Base-by-base conservation (phyloP, 768 basidiomycete genomes). In the Termitomyces sp. region DNA sequence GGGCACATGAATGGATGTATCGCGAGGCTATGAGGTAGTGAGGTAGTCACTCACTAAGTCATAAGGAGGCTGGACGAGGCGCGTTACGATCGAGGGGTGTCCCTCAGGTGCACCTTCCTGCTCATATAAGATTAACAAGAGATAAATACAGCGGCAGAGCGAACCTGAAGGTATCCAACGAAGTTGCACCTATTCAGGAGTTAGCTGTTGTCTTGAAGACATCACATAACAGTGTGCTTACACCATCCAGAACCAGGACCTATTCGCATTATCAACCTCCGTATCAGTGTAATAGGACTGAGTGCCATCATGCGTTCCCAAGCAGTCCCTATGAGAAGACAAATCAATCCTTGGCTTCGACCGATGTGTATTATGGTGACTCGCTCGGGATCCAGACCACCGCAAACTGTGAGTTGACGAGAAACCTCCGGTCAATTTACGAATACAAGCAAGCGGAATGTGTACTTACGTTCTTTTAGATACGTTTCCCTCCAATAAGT, bases 211-310 rank as follows among this genome's bases (percentile, higher is more conserved):
- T 12, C 4, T 34, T 42, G 49, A 14, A 60, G 34, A 14, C 49
- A 61, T 32, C 15, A 59, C 43, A 42, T 20, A 17, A 54, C 46
- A 59, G 40, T 36, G 15, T 32, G 65, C 80, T 63, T 72, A 81
- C 86, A 86, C 81, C 68, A 88, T 83, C 89, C 89, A 91, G 60
- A 75, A 71, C 88, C 89, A 91, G 4, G 89, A 88, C 25, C 89
- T 80, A 3, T 64, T 63, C 0, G 76, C 63, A 62, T 91, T 83
- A 68, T 88, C 75, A 38, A 90, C 70, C 4, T 74, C 69, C 1
- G 77, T 84, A 64, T 86, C 74, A 7, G 86, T 86, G 73, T 77
- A 91, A 70, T 65, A 81, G 0, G 69, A 32, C 36, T 74, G 71
- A 0, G 72, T 69, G 4, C 73, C 62, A 61, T 83, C 67, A 59